Conservation (phyloP, 306 rosid species). For the Ormosia semicastrata region DNA sequence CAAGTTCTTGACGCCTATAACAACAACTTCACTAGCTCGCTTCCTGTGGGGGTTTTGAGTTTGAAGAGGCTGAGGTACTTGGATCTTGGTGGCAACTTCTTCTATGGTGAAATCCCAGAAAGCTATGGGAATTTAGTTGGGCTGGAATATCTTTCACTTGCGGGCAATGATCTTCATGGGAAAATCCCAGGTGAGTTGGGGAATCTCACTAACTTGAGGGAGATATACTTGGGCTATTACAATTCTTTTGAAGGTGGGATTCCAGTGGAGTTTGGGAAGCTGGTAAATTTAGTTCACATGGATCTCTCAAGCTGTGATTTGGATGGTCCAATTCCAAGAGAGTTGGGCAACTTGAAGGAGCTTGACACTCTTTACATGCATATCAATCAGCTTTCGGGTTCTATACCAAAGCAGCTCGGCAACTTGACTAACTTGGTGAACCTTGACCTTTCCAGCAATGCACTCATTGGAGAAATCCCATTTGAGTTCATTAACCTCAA, state of each 20-base stretch:
- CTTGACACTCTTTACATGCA: constrained; percentile 73
- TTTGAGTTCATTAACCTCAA: constrained; percentile 59
- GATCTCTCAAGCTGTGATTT: constrained; percentile 68
- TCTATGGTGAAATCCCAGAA: constrained; percentile 61
- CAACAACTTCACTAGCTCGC: constrained; percentile 71
- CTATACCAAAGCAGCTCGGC: constrained; percentile 70
- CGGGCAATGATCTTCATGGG: constrained; percentile 73
- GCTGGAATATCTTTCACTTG: constrained; percentile 70
- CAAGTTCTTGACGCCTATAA: constrained; percentile 74
- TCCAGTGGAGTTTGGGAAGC: constrained; percentile 64
- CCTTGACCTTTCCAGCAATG: constrained; percentile 81
- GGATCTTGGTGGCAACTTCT: constrained; percentile 82
- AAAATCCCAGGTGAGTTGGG: constrained; percentile 75
- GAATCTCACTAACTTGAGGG: constrained; percentile 62
- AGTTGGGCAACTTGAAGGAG: constrained; percentile 63
- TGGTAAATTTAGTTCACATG: constrained; percentile 63
- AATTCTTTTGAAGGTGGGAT: constrained; percentile 82
- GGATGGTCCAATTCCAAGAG: constrained; percentile 71
- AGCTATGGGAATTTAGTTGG: constrained; percentile 53
- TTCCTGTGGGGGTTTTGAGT: constrained; percentile 54
- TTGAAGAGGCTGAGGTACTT: constrained; percentile 58
- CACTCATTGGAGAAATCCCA: constrained; percentile 81
- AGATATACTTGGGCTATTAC: constrained; percentile 69
- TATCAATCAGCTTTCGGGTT: constrained; percentile 64
- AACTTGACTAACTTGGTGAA: constrained; percentile 56